Percentiles rank a stretch among this genome's conserved stretches.
phyloP scores from a whole-genome alignment of 352 stramenopile genomes.

The Aphanomyces euteiches region DNA sequence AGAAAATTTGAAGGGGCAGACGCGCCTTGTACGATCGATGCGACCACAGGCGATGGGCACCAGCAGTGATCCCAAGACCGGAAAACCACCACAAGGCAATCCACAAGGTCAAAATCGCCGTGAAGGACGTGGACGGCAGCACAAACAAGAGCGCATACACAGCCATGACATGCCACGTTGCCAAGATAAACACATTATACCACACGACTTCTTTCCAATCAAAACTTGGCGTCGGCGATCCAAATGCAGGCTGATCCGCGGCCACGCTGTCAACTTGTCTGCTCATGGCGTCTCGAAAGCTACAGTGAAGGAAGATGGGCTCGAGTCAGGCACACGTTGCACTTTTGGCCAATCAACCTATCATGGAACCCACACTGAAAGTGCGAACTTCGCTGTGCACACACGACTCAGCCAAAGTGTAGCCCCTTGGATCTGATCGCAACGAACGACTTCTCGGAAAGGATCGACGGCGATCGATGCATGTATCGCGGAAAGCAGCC shows the following conservation, averaged over 20 bases:
- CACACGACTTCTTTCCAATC: constrained; percentile 70
- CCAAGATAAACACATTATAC: constrained; percentile 76
- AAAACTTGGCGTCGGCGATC: constrained; percentile 14
- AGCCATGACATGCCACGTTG: constrained; percentile 63
- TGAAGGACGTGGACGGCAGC: constrained; percentile 44
- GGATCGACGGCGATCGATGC: too few relatives aligned
- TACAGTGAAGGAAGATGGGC: too few relatives aligned
- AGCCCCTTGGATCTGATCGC: too few relatives aligned
- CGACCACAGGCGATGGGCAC: constrained; percentile 95
- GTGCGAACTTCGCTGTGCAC: too few relatives aligned
- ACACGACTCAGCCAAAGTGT: too few relatives aligned
- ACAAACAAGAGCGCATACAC: constrained; percentile 69
- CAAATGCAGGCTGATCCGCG: not conserved
- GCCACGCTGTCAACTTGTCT: too few relatives aligned
- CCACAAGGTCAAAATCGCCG: constrained; percentile 62
- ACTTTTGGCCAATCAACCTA: too few relatives aligned
- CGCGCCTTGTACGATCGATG: constrained; percentile 95
- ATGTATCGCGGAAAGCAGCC: too few relatives aligned
- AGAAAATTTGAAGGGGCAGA: constrained; percentile 85
- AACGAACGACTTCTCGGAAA: too few relatives aligned
- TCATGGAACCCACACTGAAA: too few relatives aligned
- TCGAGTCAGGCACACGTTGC: too few relatives aligned
- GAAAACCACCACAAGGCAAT: constrained; percentile 60
- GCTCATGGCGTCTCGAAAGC: too few relatives aligned
- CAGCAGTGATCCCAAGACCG: constrained; percentile 96